Evolutionary conservation across 2,329 filamentous ascomycete genomes (phyloP), one percentile per base, ranked within the genome.

Genomic region (Cordyceps tenuipes): DNA sequence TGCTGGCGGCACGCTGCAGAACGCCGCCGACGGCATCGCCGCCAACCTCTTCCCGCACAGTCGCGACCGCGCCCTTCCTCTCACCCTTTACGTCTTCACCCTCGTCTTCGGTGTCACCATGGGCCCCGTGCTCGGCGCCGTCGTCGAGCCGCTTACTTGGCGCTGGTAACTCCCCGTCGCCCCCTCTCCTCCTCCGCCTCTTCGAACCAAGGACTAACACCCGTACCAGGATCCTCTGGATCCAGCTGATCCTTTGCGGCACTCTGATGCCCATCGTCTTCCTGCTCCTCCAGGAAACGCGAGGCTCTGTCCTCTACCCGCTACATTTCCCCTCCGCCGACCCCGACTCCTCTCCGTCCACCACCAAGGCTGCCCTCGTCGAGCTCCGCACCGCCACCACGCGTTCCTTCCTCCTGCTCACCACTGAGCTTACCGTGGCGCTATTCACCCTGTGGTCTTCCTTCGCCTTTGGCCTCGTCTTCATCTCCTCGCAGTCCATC

Each of bases 381-480:
- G 52, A 57, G n/a, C 43, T 62, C 7, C 50, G 41, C 23, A 9
- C 41, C 9, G 51, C 52, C 10, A 52, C 61, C 9, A 56, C 62
- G 3, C 59, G 62, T 0, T 62, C 56, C 23, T 59, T 60, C n/a
- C 34, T 62, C 7, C 56, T 63, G 3, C 60, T 63, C 57, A 63
- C 60, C 19, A 62, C 62, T 21, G 62, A 63, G 50, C 62, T 57
- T 8, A 53, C 62, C 54, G 56, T 63, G 8, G 54, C 55, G 12
- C 50, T 59, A n/a, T 61, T 63, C 9, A 63, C 62, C 1, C 50
- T 61, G 4, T 63, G 62, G 62, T 62, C 62, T 9, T 59, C 62
- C 0, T 63, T 63, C 41, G 60, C 60, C 17, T 62, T 63, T 46
- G 62, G 62, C 26, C 59, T 62, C 13, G 60, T 63, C 47, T 63